Base-by-base conservation (phyloP, 331 rosid genomes). In the Prunus yedoensis region DNA sequence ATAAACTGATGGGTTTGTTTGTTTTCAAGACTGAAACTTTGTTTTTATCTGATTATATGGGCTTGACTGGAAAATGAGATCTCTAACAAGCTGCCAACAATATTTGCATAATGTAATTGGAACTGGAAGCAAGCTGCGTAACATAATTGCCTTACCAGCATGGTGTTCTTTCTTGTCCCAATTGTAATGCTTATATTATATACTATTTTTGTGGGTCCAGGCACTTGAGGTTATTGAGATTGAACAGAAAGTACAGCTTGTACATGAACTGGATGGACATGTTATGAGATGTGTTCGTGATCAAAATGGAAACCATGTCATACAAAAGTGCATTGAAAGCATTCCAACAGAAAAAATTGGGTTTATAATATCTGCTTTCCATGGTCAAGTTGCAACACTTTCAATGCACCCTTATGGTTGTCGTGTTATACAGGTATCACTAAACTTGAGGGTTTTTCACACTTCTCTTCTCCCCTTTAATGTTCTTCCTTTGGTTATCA, bases 401-500 rank as follows among this genome's bases (percentile, higher is more conserved):
- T 87, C 97, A 58, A 88, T 82, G 75, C 98, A 94, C 88, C 96
- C 96, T 15, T 94, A 94, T 81, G 98, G 98, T 62, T 94, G 97
- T 78, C 97, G 97, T 61, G 98, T 91, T 83, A 84, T 94, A 70
- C 97, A 91, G 96, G 98, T 93, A 89, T 74, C 23, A 28, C n/a
- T 73, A 30, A 59, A 59, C 30, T 17, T 46, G 57, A 59, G 28
- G 68, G 58, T 61, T 47, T 74, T 49, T 5, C 8, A 10, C 52
- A 61, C 15, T 61, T 47, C 4, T 74, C 21, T 60, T 46, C 20
- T 49, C 50, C 54, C 27, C 27, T 69, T 49, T 27, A 21, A 43
- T 18, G 46, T 56, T 27, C 57, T 43, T 61, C 23, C 72, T 71
- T 53, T 8, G 23, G 32, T 47, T 47, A 18, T 28, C 11, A 30